Base-by-base conservation (phyloP, 2,329 filamentous ascomycete genomes). In the Endoconidiophora polonica region DNA sequence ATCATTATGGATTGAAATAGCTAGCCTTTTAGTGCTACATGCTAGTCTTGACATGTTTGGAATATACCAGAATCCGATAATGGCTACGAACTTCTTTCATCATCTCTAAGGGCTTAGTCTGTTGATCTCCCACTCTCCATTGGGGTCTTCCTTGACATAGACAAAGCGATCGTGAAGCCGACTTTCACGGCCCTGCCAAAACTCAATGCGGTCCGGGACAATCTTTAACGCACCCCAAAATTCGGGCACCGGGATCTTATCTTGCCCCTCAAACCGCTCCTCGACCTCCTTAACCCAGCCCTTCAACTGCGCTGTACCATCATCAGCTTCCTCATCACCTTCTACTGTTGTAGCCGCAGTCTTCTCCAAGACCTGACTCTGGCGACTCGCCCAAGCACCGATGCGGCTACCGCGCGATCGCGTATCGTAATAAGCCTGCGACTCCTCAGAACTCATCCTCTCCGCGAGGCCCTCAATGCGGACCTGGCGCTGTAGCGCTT, bases 221-320 rank as follows among this genome's bases (percentile, higher is more conserved):
- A 98, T 75, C 58, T 90, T 78, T 62, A 95, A 62, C 0, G 91
- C 91, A 26, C 91, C 91, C 91, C 91, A 98, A 63, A 94, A 95
- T 7, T 84, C 81, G 3, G 91, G 91, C 46, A 95, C 79, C 1
- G 88, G 88, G 56, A 98, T 94, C 51, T 83, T 66, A 24, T 94
- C 83, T 56, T 74, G 60, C 2, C 78, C 84, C 40, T 80, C 73
- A 62, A 94, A 98, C 57, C 69, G 73, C 62, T 74, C 67, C 68
- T 94, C 84, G 36, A 80, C 73, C 59, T 94, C 86, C 55, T 69
- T 70, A 0, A 96, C 87, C 71, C 81, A 80, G 36, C 69, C 67
- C 60, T 94, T 86, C 53, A 98, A 66, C 66, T 85, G 71, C 54
- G 73, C 74, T 45, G 90, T 71, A 3, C 83, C 83, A 57, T 85